Base-by-base conservation (phyloP, 2,329 filamentous ascomycete species). In the Capronia americana region DNA sequence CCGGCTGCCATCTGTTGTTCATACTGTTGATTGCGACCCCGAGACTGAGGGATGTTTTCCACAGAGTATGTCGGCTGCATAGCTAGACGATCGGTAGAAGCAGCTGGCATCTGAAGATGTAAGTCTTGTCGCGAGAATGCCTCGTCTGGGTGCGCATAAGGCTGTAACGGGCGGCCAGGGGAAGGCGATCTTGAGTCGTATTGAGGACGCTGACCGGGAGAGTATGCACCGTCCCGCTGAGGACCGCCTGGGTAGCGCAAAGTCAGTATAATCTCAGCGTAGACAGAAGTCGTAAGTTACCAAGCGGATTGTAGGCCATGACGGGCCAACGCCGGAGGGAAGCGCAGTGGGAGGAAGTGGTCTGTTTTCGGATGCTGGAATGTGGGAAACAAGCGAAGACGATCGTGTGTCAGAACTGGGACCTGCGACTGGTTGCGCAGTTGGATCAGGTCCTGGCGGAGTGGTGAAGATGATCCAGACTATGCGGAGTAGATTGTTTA, bases 51-150 rank as follows among this genome's bases (percentile, higher is more conserved):
- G 46, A 92, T 85, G 75, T 90, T 88, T 70, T 89, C 85, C 24
- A 92, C 89, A 2, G 89, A 91, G 76, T 91, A 92, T 64, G 93
- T 94, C 57, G 92, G 92, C 78, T 97, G 93, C 70, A 93, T 85
- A 65, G 90, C 88, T 59, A 98, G 82, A 64, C 89, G 85, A 79
- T 98, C 94, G 74, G 88, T 89, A 0, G 80, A 80, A 30, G 74
- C 88, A 79, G 86, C 85, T 66, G 89, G 90, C 76, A 92, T 92
- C 71, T 91, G 87, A 58, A 93, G 81, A 67, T 88, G 88, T 56
- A 81, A 77, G 71, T 62, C 50, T 38, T 69, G 65, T 62, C 67
- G 57, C 34, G 68, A 56, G 28, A 58, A 63, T 12, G 59, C 59
- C 30, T 88, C 87, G 77, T 96, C 91, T 53, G 95, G 90, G 55